phyloP scores from a whole-genome alignment of 345 rosid species.

The Arabidopsis suecica region DNA sequence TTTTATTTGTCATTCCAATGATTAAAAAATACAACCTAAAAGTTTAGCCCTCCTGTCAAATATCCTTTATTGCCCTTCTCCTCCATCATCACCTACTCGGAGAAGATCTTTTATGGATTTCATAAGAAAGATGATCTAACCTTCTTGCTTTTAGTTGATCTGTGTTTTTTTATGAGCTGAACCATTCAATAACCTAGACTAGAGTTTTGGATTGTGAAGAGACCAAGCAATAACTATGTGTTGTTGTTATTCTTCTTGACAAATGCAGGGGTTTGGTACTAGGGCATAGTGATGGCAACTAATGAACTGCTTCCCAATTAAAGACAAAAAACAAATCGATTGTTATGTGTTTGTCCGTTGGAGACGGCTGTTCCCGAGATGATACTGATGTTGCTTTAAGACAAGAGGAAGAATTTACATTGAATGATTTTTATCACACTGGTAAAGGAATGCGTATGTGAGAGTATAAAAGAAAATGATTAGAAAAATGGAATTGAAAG shows the following conservation, averaged over 20 bases:
- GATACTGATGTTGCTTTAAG: slow-evolving; percentile 40
- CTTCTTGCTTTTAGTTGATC: slow-evolving; percentile 21
- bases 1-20: slow-evolving; percentile 33
- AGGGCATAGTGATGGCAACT: slow-evolving; percentile 43
- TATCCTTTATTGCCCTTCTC: slow-evolving; percentile 24
- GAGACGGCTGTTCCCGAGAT: slow-evolving; percentile 33
- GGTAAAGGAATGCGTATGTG: slow-evolving; percentile 31
- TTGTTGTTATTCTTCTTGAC: slow-evolving; percentile 28
- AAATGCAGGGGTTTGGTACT: slow-evolving; percentile 35
- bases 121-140: slow-evolving; percentile 27
- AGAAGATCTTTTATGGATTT: slow-evolving; percentile 40
- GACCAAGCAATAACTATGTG: slow-evolving; percentile 36
- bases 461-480: slow-evolving; percentile 30
- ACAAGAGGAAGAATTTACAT: slow-evolving; percentile 40
- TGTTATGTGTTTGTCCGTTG: slow-evolving; percentile 38
- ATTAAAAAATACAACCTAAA: slow-evolving; percentile 32
- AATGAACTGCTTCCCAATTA: slow-evolving; percentile 40
- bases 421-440: slow-evolving; percentile 24
- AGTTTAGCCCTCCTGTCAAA: slow-evolving; percentile 31
- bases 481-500: slow-evolving; percentile 44
- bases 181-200: not conserved
- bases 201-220: slow-evolving; percentile 20
- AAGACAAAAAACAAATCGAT: slow-evolving; percentile 38
- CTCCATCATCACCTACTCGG: slow-evolving; percentile 40
- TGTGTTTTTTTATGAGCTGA: not conserved